Evolutionary conservation across 2,329 filamentous ascomycete genomes (phyloP).

Genomic region (Plenodomus biglobosus): DNA sequence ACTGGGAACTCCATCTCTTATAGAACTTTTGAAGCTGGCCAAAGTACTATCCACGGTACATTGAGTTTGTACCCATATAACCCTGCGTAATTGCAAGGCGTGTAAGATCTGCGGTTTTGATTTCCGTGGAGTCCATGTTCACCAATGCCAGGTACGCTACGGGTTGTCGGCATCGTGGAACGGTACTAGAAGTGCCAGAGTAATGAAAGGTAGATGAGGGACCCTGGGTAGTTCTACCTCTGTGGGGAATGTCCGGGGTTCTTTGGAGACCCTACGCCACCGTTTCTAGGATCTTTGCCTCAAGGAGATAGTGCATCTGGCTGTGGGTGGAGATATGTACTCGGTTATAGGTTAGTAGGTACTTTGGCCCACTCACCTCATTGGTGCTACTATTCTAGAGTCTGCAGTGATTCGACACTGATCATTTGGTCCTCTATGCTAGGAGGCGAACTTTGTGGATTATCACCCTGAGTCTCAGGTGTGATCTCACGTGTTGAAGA

Average conservation of each 20-base stretch:
- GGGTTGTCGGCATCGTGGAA: slow-evolving; percentile 36
- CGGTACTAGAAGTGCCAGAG: slow-evolving; percentile 19
- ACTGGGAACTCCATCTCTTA: slow-evolving; percentile 19
- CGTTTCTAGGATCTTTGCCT: slow-evolving; percentile 23
- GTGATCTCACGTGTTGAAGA: slow-evolving; percentile 7
- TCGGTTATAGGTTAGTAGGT: slow-evolving; percentile 11
- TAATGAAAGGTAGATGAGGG: slow-evolving; percentile 43
- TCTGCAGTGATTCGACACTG: slow-evolving; percentile 8
- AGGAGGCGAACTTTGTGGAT: slow-evolving; percentile 14
- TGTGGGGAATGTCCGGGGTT: slow-evolving; percentile 40
- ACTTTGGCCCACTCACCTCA: slow-evolving; percentile 23
- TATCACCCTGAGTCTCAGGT: slow-evolving; percentile 1
- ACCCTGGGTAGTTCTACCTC: slow-evolving; percentile 15
- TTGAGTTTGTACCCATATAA: slow-evolving; percentile 19
- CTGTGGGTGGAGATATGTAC: slow-evolving; percentile 16
- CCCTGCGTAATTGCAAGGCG: slow-evolving; percentile 19
- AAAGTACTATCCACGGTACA: slow-evolving; percentile 13
- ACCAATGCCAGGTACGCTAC: slow-evolving; percentile 30
- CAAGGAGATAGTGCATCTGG: slow-evolving; percentile 25
- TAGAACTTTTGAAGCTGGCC: slow-evolving; percentile 22
- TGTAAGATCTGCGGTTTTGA: slow-evolving; percentile 18
- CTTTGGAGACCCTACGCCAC: slow-evolving; percentile 34
- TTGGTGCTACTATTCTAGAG: slow-evolving; percentile 14
- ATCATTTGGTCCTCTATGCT: slow-evolving; percentile 6
- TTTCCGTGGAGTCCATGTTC: slow-evolving; percentile 13